Evolutionary conservation across 768 basidiomycete genomes (phyloP), one percentile per base, ranked within the genome.

Genomic region (Rhizopogon roseolus): DNA sequence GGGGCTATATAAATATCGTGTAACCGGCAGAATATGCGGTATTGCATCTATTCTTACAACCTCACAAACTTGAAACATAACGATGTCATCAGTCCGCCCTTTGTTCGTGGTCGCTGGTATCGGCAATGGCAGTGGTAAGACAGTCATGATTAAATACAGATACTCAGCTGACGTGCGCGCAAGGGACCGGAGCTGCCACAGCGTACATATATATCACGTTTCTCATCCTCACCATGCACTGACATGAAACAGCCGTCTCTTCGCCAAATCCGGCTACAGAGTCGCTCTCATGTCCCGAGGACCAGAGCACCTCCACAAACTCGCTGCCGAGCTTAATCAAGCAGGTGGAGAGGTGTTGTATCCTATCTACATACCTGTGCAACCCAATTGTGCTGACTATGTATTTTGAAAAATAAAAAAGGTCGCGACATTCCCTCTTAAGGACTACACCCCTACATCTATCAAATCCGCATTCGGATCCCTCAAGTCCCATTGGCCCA

Each of bases 211-310:
- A 25, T 25, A 36, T 10, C 19, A 36, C 13, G 8, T 48, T 16
- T 8, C 16, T 46, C 19, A 17, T 48, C 5, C 45, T 19, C 5
- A 34, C 8, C 22, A 10, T 36, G 32, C 37, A 25, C 28, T 40
- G 27, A 46, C 17, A 42, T 60, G 45, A 57, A 14, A 28, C 58
- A 86, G 85, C 16, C 84, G 81, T 29, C 58, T 80, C 14, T 85
- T 86, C 55, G 75, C 81, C 6, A 80, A 80, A 61, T 68, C 78
- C 29, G 86, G 86, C 0, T 89, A 87, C 62, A 79, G 74, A 41
- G 76, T 88, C 32, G 88, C 86, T 0, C 69, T 90, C 41, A 73
- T 89, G 37, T 84, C 86, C 11, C 75, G 86, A 44, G 79, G 81
- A 13, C 62, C 72, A 2, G 78, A 79, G 16, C 63, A 76, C 19